phyloP scores from a whole-genome alignment of 768 basidiomycete species.

The Kwoniella shandongensis region DNA sequence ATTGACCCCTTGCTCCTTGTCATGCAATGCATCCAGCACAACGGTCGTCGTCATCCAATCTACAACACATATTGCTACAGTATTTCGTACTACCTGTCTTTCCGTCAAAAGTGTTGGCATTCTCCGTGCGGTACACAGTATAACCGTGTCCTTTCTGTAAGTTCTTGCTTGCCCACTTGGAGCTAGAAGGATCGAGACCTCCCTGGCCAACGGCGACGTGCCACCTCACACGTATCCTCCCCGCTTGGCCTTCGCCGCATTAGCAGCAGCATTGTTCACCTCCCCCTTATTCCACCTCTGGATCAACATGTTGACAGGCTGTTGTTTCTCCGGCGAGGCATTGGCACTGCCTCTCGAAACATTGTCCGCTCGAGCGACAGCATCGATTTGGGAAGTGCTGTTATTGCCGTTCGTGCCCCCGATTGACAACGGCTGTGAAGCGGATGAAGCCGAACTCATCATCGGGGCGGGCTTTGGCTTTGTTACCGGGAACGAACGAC shows the following conservation, averaged over 20 bases:
- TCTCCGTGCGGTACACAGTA: too few species aligned
- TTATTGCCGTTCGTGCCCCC: not conserved
- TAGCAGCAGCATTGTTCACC: constrained; percentile 11
- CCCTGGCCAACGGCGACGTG: too few species aligned
- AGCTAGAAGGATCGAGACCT: too few species aligned
- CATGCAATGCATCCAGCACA: too few species aligned
- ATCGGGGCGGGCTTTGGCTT: constrained; percentile 19
- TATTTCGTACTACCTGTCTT: too few species aligned
- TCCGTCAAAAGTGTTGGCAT: too few species aligned
- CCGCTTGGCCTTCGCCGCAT: constrained; percentile 12
- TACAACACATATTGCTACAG: too few species aligned
- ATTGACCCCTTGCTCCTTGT: too few species aligned
- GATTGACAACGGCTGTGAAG: not conserved
- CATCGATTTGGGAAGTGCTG: too few species aligned
- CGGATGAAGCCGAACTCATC: not conserved
- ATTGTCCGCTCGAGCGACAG: not conserved
- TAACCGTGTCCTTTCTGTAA: too few species aligned
- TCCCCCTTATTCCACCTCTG: constrained; percentile 49
- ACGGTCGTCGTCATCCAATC: too few species aligned
- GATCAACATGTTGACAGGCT: constrained; percentile 49
- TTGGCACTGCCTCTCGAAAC: constrained; percentile 2
- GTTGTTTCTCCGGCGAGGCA: constrained; percentile 43
- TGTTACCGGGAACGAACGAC: constrained; percentile 38
- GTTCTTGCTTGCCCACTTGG: too few species aligned
- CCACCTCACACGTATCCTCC: constrained; percentile 23